Conservation (phyloP, 495 filamentous ascomycete genomes). For the Penicillium samsonianum region DNA sequence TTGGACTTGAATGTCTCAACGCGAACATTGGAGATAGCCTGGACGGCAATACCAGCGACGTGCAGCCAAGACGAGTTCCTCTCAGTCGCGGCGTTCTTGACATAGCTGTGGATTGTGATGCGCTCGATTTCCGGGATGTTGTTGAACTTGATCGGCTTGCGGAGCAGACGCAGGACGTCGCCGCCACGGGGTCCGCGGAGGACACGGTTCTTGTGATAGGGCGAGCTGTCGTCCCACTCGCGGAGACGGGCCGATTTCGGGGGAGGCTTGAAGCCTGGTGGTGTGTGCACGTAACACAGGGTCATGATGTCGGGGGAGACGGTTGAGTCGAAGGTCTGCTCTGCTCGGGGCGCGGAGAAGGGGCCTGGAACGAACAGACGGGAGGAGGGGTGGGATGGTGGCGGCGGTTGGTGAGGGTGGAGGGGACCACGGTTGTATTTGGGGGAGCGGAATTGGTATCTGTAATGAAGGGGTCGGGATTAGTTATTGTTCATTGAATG, state of each 20-base stretch:
- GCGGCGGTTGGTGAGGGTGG: slow-evolving; percentile 86
- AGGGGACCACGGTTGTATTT: slow-evolving; percentile 92
- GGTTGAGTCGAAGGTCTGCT: slow-evolving; percentile 86
- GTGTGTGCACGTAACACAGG: slow-evolving; percentile 78
- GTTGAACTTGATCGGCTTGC: slow-evolving; percentile 75
- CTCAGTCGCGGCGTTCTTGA: slow-evolving; percentile 59
- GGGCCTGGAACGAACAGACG: slow-evolving; percentile 90
- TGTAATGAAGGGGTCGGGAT: slow-evolving; percentile 32
- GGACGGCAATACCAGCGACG: slow-evolving; percentile 77
- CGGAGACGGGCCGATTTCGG: slow-evolving; percentile 71
- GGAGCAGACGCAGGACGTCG: slow-evolving; percentile 65
- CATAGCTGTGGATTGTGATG: slow-evolving; percentile 77
- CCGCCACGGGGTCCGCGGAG: slow-evolving; percentile 80
- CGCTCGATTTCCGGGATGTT: slow-evolving; percentile 82
- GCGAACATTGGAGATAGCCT: slow-evolving; percentile 81
- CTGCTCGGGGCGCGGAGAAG: slow-evolving; percentile 82
- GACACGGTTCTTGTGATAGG: slow-evolving; percentile 89
- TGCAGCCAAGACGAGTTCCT: slow-evolving; percentile 65
- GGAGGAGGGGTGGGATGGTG: slow-evolving; percentile 80
- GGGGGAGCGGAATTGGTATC: slow-evolving; percentile 90
- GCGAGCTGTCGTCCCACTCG: slow-evolving; percentile 83
- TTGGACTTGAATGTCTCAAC: slow-evolving; percentile 68
- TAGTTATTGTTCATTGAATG: slow-evolving; percentile 18
- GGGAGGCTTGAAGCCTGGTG: slow-evolving; percentile 68
- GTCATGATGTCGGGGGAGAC: slow-evolving; percentile 88